Base-by-base conservation (phyloP, 306 rosid species). In the Crataegus laevigata region DNA sequence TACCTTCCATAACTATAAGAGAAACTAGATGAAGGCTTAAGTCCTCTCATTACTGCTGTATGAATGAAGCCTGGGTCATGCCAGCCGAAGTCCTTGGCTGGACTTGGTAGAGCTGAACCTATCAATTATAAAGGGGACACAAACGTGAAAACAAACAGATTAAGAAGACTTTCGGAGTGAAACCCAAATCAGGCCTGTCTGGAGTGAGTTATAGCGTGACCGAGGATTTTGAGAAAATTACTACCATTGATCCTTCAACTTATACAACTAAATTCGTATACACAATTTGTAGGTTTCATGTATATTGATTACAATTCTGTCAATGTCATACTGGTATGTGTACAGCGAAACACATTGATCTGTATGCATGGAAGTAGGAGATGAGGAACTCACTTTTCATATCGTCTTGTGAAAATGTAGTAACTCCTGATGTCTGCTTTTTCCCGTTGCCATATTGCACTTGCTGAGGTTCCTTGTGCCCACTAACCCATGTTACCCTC, bases 41-140 rank as follows among this genome's bases (percentile, higher is more conserved):
- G 94, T 66, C 85, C 94, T n/a, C 85, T 86, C 91, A 94, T 90
- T 50, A 90, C 73, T 75, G 89, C 97, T 22, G 98, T 83, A 75
- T 94, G 98, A 61, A 94, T 90, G 88, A 66, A 91, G 58, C 97
- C 98, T 1, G 97, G 98, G 55, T 94, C 93, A 88, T 94, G 98
- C 98, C 98, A 94, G 26, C 98, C 96, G 30, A 94, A 94, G 69
- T 94, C 97, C 73, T 81, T 88, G 14, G 98, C 98, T 79, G 98
- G 98, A 81, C 96, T 94, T 9, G 79, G 45, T 52, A 68, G 77
- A 24, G 32, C 12, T 54, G 87, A 73, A 78, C 69, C 98, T 93
- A 71, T 79, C 11, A 74, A 74, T 78, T 66, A 36, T 3, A 12
- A 66, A 72, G 25, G 38, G 10, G 68, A 24, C 21, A 32, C 62